Evolutionary conservation across 1,139 yeast genomes (phyloP).

Genomic region (Meyerozyma sp.): DNA sequence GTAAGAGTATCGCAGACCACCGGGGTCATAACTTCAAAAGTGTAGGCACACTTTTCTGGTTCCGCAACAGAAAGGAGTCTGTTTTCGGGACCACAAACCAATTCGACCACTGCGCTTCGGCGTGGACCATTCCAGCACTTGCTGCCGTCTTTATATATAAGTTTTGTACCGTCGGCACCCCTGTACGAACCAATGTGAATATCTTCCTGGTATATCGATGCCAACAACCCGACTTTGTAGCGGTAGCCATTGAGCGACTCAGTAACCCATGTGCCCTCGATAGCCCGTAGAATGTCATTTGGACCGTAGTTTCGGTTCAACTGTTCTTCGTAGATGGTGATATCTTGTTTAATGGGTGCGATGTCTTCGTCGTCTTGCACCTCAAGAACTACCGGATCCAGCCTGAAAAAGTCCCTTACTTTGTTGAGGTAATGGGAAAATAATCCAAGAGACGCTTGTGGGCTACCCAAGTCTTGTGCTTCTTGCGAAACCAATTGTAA

Average conservation of each 20-base stretch:
- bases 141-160: constrained; percentile 58
- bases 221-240: constrained; percentile 59
- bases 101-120: constrained; percentile 60
- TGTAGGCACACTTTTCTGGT: constrained; percentile 83
- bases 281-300: constrained; percentile 58
- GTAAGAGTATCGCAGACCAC: constrained; percentile 51
- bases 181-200: constrained; percentile 52
- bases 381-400: no score
- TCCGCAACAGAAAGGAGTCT: constrained; percentile 67
- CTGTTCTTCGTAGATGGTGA: constrained; percentile 27
- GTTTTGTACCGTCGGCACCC: constrained; percentile 29
- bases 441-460: background rate
- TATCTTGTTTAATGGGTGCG: constrained; percentile 14
- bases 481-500: background rate
- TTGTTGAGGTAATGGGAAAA: background rate
- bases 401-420: background rate
- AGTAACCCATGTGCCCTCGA: constrained; percentile 44
- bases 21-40: constrained; percentile 60
- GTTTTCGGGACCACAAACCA: constrained; percentile 62
- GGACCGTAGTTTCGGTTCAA: constrained; percentile 52
- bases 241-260: constrained; percentile 61
- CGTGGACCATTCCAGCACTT: constrained; percentile 95
- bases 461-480: background rate
- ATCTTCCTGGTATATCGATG: constrained; percentile 55
- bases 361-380: constrained; percentile 4